These are phyloP conservation scores for Talaromyces sp. DNA, from an alignment of 2,329 filamentous ascomycete species.

Conservation along the genomic window DNA sequence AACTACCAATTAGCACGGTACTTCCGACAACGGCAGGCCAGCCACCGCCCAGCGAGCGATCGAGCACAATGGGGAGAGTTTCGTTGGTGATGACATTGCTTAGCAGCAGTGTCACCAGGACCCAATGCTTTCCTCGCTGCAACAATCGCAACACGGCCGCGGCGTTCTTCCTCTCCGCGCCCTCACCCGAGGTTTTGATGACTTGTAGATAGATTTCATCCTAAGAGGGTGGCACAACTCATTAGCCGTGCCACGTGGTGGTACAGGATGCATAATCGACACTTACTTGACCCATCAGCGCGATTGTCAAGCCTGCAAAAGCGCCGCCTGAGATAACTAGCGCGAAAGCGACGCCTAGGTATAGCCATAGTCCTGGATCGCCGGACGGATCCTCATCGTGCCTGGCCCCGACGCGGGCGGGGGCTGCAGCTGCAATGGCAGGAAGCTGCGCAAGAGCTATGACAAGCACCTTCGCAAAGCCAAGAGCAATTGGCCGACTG, in stretches of 20 bases:
- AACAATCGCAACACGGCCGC: slow-evolving; percentile 73
- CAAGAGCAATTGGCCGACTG: slow-evolving; percentile 34
- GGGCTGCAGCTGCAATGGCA: slow-evolving; percentile 33
- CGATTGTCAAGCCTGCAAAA: slow-evolving; percentile 81
- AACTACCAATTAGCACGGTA: slow-evolving; percentile 73
- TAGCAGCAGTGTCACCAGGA: slow-evolving; percentile 85
- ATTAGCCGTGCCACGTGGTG: background rate
- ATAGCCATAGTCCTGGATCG: slow-evolving; percentile 70
- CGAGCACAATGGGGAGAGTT: slow-evolving; percentile 88
- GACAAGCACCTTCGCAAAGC: slow-evolving; percentile 37
- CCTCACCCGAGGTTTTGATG: slow-evolving; percentile 77
- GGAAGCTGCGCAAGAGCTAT: slow-evolving; percentile 34
- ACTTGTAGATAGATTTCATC: slow-evolving; percentile 98
- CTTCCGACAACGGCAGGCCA: slow-evolving; percentile 91
- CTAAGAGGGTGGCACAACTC: slow-evolving; percentile 36
- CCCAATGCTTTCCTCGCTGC: slow-evolving; percentile 93
- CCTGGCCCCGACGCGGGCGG: slow-evolving; percentile 14
- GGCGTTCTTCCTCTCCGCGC: slow-evolving; percentile 81
- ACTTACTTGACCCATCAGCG: slow-evolving; percentile 57
- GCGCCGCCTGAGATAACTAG: slow-evolving; percentile 85
- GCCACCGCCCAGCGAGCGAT: slow-evolving; percentile 87
- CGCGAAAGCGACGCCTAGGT: slow-evolving; percentile 70
- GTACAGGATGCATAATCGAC: background rate
- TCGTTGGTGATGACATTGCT: slow-evolving; percentile 99
- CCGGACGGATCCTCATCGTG: slow-evolving; percentile 47